Base-by-base conservation (phyloP, 805 yeast species). In the Ogataea saltuana region DNA sequence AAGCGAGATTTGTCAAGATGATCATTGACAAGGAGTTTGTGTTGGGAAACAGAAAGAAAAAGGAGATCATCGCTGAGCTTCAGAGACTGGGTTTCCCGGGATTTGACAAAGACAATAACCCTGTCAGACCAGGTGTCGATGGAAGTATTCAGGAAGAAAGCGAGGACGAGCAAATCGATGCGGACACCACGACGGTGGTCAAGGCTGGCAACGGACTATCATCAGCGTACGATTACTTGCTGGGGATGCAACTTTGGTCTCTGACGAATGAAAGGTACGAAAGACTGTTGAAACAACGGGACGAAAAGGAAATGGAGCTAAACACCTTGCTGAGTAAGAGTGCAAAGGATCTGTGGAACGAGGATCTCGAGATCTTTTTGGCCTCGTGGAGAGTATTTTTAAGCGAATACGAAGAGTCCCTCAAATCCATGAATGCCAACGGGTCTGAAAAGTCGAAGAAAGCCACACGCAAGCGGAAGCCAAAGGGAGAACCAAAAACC, bases 231-330 rank as follows among this genome's bases (percentile, higher is more conserved):
- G 98, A 93, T 58, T 93, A 93, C 55, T 72, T 93, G 50, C 72
- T 93, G 41, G 95, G 93, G 41, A 86, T 93, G 96, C 79, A 89
- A 26, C 82, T 93, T 51, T 88, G 97, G 93, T 85, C 97, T 28
- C 77, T 93, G 59, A 91, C 99, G 0, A 75, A 74, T 45, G 99
- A 93, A 66, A 78, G 93, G 55, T 93, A 90, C 60, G 90, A 88
- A 56, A 82, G 78, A 53, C 70, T 93, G 51, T 69, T 89, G 55
- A 74, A 74, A 41, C 95, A 90, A 60, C 76, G 80, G 48, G 87
- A 80, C 44, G 83, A 71, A 19, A 84, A 82, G 56, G 91, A 88
- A 60, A 70, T 63, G 10, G 95, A 87, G 59, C 73, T 91, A 54
- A 83, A 79, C 33, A 61, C 58, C 1, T 71, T 93, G 53, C 74